Evolutionary conservation across 176 grass and related monocot genomes (phyloP), one percentile per base, ranked within the genome.

Genomic region (Bonia amplexicaulis): DNA sequence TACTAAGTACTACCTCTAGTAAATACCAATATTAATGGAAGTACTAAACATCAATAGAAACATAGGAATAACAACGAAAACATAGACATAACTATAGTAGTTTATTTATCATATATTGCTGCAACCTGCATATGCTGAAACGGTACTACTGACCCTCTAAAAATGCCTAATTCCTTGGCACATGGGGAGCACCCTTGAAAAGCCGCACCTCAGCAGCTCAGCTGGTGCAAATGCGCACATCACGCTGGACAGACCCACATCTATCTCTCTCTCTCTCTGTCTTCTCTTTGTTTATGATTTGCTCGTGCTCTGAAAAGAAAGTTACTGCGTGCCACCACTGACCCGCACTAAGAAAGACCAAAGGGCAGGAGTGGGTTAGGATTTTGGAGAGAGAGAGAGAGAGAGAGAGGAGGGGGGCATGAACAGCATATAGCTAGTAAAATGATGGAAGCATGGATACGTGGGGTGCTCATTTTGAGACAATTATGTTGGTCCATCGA

Each of bases 391-490:
- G 33, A 35, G 33, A 35, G 33, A 35, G 33, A 35, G 33, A 35
- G 78, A 20, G 20, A 29, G 54, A 55, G 52, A 47, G 15, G 59
- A 46, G 35, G 35, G 82, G 57, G 49, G 9, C 41, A 42, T 42
- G 41, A 42, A 42, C 41, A 42, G 1, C 41, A 42, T 33, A 16
- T 61, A 19, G 75, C 73, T 62, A 71, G 45, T 52, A 69, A 68
- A 68, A 89, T 81, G 71, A 71, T 89, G 71, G 31, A 54, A 64
- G 64, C 77, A 85, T 71, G 88, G 77, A 62, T 60, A 17, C 7
- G 69, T 39, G 76, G 48, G 87, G 77, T 42, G 82, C 82, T 33
- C 83, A 77, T 82, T 81, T 90, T 48, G 71, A 90, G 83, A 61
- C 83, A 53, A 81, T 86, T 45, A 81, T 63, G 45, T 77, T 82